phyloP scores from a whole-genome alignment of 768 basidiomycete species.

The Fomitopsis serialis region DNA sequence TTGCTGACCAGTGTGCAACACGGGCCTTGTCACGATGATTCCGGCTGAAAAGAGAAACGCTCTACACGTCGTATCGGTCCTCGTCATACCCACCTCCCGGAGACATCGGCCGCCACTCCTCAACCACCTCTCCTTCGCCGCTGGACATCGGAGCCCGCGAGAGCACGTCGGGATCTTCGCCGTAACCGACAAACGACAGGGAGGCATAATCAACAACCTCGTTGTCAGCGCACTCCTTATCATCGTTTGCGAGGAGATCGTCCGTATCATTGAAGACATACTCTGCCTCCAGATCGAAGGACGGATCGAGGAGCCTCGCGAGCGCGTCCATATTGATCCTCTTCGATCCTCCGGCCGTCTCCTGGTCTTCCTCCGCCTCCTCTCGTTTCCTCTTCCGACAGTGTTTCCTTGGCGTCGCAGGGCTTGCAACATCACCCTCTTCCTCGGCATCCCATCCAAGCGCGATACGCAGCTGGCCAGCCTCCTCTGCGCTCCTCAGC shows the following conservation, averaged over 20 bases:
- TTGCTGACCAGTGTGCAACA: too few species aligned
- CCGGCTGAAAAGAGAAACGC: too few species aligned
- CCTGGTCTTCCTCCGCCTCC: conserved; percentile 12
- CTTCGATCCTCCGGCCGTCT: conserved; percentile 27
- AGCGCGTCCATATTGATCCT: conserved; percentile 57
- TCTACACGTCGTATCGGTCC: conserved; percentile 20
- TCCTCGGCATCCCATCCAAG: conserved; percentile 30
- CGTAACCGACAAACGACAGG: conserved; percentile 10
- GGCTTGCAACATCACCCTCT: conserved; percentile 16
- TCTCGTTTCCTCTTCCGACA: conserved; percentile 1
- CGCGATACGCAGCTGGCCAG: conserved; percentile 32
- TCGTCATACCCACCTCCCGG: conserved; percentile 25
- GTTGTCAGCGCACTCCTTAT: conserved; percentile 5
- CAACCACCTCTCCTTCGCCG: conserved; percentile 29
- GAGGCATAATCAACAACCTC: conserved; percentile 6
- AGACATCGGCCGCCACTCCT: conserved; percentile 41
- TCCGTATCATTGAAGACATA: conserved; percentile 18
- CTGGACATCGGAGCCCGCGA: conserved; percentile 11
- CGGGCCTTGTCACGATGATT: too few species aligned
- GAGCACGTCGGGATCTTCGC: not conserved
- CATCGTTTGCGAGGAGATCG: conserved; percentile 14
- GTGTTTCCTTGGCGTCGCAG: conserved; percentile 7
- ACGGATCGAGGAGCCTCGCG: conserved; percentile 39
- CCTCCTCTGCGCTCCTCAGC: conserved; percentile 49
- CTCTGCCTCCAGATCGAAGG: conserved; percentile 13